Percentiles rank a stretch among this genome's conserved stretches.
Conservation (phyloP, 2,329 filamentous ascomycete genomes). For the Blastomyces parvus region DNA sequence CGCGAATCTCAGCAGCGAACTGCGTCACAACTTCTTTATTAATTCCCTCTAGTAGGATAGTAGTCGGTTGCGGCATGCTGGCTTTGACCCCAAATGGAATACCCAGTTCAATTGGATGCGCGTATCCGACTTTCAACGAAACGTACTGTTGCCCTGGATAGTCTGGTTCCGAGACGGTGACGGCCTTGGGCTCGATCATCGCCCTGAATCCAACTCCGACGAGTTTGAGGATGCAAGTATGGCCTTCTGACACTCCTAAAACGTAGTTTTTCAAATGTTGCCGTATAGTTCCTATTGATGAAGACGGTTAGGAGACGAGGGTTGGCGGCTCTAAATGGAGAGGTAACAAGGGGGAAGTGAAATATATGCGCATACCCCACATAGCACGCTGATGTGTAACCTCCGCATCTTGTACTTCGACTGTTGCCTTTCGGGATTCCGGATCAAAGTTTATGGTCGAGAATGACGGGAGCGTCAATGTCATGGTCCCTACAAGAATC, state of each 20-base stretch:
- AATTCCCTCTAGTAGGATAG: slow-evolving; percentile 78
- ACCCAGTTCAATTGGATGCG: slow-evolving; percentile 84
- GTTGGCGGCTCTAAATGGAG: not conserved
- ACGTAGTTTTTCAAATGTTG: slow-evolving; percentile 86
- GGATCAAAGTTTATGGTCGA: slow-evolving; percentile 61
- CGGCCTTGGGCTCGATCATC: slow-evolving; percentile 66
- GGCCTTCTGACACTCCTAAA: slow-evolving; percentile 88
- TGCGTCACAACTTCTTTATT: slow-evolving; percentile 81
- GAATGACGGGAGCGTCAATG: slow-evolving; percentile 69
- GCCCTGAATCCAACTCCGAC: slow-evolving; percentile 95
- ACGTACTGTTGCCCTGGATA: slow-evolving; percentile 82
- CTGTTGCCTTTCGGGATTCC: slow-evolving; percentile 51
- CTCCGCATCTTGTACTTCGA: slow-evolving; percentile 60
- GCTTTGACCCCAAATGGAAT: slow-evolving; percentile 77
- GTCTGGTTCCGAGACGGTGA: slow-evolving; percentile 50
- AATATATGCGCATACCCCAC: slow-evolving; percentile 62
- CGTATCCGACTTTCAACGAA: slow-evolving; percentile 89
- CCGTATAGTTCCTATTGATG: slow-evolving; percentile 65
- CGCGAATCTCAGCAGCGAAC: slow-evolving; percentile 79
- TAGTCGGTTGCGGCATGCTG: slow-evolving; percentile 79
- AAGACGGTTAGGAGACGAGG: slow-evolving; percentile 16
- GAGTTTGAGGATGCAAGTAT: slow-evolving; percentile 82
- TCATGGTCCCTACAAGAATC: slow-evolving; percentile 54
- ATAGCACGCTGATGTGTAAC: slow-evolving; percentile 75
- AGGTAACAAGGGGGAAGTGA: not conserved